A percentile compares a stretch with the other conserved stretches of the same genome.
Conservation (phyloP, 2,329 filamentous ascomycete species). For the Penicillium sp. region DNA sequence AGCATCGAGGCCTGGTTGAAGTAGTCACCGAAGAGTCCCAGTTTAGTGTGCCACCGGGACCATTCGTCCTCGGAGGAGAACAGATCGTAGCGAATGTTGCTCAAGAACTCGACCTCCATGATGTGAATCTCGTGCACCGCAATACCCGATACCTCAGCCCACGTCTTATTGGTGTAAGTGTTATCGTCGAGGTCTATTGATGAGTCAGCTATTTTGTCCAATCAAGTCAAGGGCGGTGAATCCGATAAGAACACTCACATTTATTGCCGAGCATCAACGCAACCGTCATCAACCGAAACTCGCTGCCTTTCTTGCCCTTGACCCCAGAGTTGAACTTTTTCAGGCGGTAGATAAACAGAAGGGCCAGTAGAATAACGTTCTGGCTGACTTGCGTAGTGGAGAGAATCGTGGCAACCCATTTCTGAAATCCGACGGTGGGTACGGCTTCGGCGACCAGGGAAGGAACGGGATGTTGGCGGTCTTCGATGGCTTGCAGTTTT, state of each 20-base stretch:
- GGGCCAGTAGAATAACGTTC: conserved; percentile 85
- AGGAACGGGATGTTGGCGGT: conserved; percentile 49
- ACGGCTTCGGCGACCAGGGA: conserved; percentile 69
- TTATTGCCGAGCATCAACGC: conserved; percentile 98
- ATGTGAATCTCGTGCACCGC: conserved; percentile 93
- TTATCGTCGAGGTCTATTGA: conserved; percentile 84
- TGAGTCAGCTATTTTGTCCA: conserved; percentile 24
- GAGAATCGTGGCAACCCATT: conserved; percentile 90
- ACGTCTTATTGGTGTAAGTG: conserved; percentile 99
- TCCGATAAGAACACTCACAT: conserved; percentile 57
- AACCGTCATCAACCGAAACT: conserved; percentile 88
- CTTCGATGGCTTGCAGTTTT: conserved; percentile 73
- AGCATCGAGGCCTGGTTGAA: conserved; percentile 67
- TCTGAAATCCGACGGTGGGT: conserved; percentile 77
- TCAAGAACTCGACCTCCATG: conserved; percentile 99
- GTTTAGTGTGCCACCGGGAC: conserved; percentile 79
- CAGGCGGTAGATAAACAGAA: conserved; percentile 89
- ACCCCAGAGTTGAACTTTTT: conserved; percentile 88
- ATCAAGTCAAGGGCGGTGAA: conserved; percentile 16
- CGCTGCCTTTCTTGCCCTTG: conserved; percentile 87
- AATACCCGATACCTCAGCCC: conserved; percentile 96
- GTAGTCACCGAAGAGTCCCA: conserved; percentile 79
- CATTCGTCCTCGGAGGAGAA: conserved; percentile 84
- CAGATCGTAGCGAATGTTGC: conserved; percentile 95
- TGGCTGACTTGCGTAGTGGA: conserved; percentile 94